Conservation (phyloP, 2,329 filamentous ascomycete genomes). For the Sclerotinia nivalis region DNA sequence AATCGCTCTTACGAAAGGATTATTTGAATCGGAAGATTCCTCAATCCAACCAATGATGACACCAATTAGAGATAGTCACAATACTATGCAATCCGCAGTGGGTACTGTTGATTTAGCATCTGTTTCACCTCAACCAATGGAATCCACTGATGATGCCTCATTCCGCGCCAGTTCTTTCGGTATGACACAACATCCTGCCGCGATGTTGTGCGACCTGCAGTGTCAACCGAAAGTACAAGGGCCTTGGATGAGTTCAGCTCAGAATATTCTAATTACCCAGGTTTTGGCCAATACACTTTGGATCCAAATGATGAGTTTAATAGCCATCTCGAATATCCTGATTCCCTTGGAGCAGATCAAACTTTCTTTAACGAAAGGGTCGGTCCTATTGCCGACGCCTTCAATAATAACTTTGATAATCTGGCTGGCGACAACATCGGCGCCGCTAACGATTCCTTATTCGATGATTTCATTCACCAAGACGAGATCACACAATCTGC, state of each 20-base stretch:
- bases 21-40: slow-evolving; percentile 52
- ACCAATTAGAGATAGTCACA: slow-evolving; percentile 39
- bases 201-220: slow-evolving; percentile 99
- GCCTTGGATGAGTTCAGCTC: slow-evolving; percentile 40
- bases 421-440: slow-evolving; percentile 61
- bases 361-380: slow-evolving; percentile 74
- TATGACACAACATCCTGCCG: slow-evolving; percentile 99
- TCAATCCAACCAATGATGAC: slow-evolving; percentile 29
- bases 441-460: slow-evolving; percentile 52
- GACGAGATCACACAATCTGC: slow-evolving; percentile 44
- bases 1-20: slow-evolving; percentile 58
- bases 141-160: slow-evolving; percentile 51
- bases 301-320: slow-evolving; percentile 55
- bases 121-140: slow-evolving; percentile 54
- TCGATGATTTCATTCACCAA: slow-evolving; percentile 54
- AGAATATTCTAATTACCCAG: slow-evolving; percentile 56
- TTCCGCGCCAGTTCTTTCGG: slow-evolving; percentile 58
- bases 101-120: slow-evolving; percentile 63
- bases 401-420: slow-evolving; percentile 67
- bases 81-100: slow-evolving; percentile 35
- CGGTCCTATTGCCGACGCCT: slow-evolving; percentile 70
- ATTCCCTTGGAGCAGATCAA: slow-evolving; percentile 70
- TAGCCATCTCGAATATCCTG: slow-evolving; percentile 68
- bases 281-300: slow-evolving; percentile 55
- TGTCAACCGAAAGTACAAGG: slow-evolving; percentile 77